A percentile compares a stretch with the other conserved stretches of the same genome.
Conservation (phyloP, 768 basidiomycete genomes). For the Phylloporus sp. region DNA sequence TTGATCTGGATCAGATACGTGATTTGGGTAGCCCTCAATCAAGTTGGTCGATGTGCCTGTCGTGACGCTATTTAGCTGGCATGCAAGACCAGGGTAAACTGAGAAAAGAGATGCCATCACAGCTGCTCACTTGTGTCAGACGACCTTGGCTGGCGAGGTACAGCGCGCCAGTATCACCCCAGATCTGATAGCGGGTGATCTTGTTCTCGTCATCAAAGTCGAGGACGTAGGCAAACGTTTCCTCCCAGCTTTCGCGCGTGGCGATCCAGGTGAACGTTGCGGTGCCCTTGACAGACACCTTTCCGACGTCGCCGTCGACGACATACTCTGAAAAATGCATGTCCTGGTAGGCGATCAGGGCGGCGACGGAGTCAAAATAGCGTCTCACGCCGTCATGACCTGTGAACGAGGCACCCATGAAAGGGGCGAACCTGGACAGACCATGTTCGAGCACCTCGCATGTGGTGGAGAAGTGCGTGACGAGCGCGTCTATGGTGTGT, state of each 20-base stretch:
- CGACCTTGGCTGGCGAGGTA: slow-evolving; percentile 54
- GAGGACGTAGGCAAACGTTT: slow-evolving; percentile 54
- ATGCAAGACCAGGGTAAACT: neutral
- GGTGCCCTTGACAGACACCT: slow-evolving; percentile 50
- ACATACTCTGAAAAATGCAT: slow-evolving; percentile 53
- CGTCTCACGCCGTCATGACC: slow-evolving; percentile 39
- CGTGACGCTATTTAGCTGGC: too few relatives aligned
- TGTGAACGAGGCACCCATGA: slow-evolving; percentile 48
- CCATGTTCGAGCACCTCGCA: slow-evolving; percentile 53
- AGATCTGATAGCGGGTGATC: slow-evolving; percentile 58
- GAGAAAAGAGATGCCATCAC: neutral
- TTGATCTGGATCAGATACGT: slow-evolving; percentile 14
- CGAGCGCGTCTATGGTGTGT: slow-evolving; percentile 36
- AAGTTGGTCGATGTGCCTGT: too few relatives aligned
- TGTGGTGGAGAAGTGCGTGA: slow-evolving; percentile 48
- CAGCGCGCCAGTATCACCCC: slow-evolving; percentile 64
- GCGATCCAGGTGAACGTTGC: slow-evolving; percentile 54
- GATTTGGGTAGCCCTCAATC: neutral
- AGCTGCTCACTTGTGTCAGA: slow-evolving; percentile 22
- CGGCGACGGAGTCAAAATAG: slow-evolving; percentile 48
- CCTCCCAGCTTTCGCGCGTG: slow-evolving; percentile 53
- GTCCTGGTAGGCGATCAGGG: slow-evolving; percentile 44
- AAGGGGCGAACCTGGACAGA: slow-evolving; percentile 49
- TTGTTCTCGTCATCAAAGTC: slow-evolving; percentile 55
- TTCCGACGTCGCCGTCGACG: slow-evolving; percentile 45